A percentile compares a stretch with the other conserved stretches of the same genome.
These are phyloP conservation scores for Protomyces arabidopsidicola DNA, from an alignment of 1,139 yeast species.

Conservation along the genomic window DNA sequence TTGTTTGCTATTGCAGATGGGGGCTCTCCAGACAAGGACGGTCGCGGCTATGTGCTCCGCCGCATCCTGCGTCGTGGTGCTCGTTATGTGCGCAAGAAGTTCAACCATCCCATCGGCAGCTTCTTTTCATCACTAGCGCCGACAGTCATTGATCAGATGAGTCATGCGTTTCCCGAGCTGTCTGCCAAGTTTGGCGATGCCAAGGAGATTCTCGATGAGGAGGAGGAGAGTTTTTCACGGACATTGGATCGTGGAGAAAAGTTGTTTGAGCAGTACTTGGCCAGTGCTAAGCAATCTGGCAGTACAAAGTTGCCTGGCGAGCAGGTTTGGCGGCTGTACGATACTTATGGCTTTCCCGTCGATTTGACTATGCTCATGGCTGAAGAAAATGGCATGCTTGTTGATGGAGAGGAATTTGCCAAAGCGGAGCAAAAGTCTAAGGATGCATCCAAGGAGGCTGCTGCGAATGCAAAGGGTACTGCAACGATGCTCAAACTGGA, in stretches of 20 bases:
- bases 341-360: constrained; percentile 99
- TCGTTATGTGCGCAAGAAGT: constrained; percentile 91
- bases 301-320: constrained; percentile 78
- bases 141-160: constrained; percentile 82
- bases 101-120: constrained; percentile 90
- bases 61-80: constrained; percentile 97
- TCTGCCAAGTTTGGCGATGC: constrained; percentile 65
- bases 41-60: constrained; percentile 96
- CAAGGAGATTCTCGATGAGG: constrained; percentile 89
- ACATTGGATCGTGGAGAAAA: constrained; percentile 98
- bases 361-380: constrained; percentile 98
- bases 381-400: constrained; percentile 91
- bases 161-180: constrained; percentile 80
- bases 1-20: constrained; percentile 97
- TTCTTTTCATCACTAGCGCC: constrained; percentile 91
- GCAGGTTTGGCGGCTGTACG: constrained; percentile 97
- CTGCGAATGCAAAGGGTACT: constrained; percentile 69
- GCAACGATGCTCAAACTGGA: constrained; percentile 65
- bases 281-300: constrained; percentile 57
- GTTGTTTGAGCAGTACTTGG: constrained; percentile 87
- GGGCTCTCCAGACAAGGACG: constrained; percentile 98
- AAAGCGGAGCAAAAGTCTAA: constrained; percentile 80
- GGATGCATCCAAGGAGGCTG: constrained; percentile 57
- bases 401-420: constrained; percentile 88
- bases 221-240: constrained; percentile 88